These are phyloP conservation scores for Aphanomyces euteiches DNA, from an alignment of 352 stramenopile species.

Conservation along the genomic window DNA sequence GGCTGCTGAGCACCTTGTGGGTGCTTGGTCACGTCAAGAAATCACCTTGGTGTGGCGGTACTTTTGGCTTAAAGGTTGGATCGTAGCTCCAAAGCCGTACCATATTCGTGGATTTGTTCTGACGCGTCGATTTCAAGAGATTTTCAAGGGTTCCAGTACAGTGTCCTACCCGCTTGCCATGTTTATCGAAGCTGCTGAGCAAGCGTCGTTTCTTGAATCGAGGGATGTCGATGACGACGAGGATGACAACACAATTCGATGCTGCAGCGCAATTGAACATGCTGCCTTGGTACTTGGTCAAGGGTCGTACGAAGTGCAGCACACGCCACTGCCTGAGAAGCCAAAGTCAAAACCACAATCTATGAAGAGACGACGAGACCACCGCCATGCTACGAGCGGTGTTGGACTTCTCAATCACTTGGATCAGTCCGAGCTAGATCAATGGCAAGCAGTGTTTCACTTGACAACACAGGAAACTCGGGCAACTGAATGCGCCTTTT, in stretches of 20 bases:
- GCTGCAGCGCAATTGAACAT: conserved; percentile 12
- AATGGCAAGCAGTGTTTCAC: conserved; percentile 10
- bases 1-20: conserved; percentile 78
- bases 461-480: neutral
- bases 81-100: conserved; percentile 52
- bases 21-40: conserved; percentile 65
- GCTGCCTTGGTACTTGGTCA: conserved; percentile 15
- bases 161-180: conserved; percentile 9
- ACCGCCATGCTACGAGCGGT: conserved; percentile 5
- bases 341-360: neutral
- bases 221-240: neutral
- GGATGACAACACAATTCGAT: neutral
- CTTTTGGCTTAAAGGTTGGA: conserved; percentile 83
- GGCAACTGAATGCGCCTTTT: neutral
- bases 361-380: conserved; percentile 13
- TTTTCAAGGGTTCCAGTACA: neutral
- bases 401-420: conserved; percentile 9
- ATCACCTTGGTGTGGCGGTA: conserved; percentile 80
- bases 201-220: conserved; percentile 1
- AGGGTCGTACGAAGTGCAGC: neutral
- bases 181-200: conserved; percentile 21
- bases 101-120: neutral
- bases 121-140: neutral
- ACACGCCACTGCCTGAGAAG: neutral
- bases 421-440: conserved; percentile 7